Conservation (phyloP, 108 stramenopile genomes). For the Bacterosira constricta region DNA sequence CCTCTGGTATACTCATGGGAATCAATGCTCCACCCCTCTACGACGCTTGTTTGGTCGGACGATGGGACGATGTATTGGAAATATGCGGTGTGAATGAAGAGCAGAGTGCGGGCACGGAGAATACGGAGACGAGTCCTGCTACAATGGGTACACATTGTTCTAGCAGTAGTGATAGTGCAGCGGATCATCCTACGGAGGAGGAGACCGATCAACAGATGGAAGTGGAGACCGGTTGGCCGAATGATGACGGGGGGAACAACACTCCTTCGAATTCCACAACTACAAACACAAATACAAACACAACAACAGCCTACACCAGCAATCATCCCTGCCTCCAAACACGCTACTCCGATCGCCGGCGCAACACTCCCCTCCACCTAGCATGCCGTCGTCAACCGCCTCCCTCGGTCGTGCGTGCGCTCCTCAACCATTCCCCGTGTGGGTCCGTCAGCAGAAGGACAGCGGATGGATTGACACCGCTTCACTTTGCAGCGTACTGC, state of each 20-base stretch:
- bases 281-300: not conserved
- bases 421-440: constrained; percentile 40
- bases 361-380: constrained; percentile 60
- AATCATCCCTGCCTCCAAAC: constrained; percentile 24
- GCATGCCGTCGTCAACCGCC: constrained; percentile 64
- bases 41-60: constrained; percentile 51
- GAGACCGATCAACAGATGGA: too few species aligned
- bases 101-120: too few species aligned
- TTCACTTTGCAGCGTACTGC: constrained; percentile 59
- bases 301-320: not conserved
- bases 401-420: constrained; percentile 33
- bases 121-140: too few species aligned
- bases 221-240: too few species aligned
- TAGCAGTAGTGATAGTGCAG: not conserved
- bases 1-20: constrained; percentile 46
- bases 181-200: not conserved
- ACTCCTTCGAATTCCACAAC: not conserved
- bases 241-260: not conserved
- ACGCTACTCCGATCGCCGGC: constrained; percentile 44
- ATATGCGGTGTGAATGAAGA: constrained; percentile 42
- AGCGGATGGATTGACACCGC: constrained; percentile 57
- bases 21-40: constrained; percentile 51
- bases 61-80: constrained; percentile 41
- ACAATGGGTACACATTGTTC: not conserved
- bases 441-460: constrained; percentile 33